Conservation (phyloP, 2,329 filamentous ascomycete species). For the Neofusicoccum parvum region DNA sequence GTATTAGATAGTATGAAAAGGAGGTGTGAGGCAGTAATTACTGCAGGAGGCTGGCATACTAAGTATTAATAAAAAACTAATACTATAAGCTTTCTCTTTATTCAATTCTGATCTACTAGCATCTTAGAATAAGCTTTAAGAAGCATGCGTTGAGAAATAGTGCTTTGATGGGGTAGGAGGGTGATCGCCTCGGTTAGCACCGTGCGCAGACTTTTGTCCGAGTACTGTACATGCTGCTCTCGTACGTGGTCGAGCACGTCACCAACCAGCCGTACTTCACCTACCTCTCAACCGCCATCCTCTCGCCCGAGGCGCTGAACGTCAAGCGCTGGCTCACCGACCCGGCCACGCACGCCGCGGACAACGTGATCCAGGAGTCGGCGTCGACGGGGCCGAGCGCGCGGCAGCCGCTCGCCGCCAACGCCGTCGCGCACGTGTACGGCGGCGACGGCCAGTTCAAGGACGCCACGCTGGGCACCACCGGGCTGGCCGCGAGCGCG, state of each 20-base stretch:
- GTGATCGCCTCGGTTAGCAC: no score
- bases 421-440: constrained; percentile 17
- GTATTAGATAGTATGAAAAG: background rate
- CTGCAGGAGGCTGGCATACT: background rate
- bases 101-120: background rate
- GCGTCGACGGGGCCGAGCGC: constrained; percentile 19
- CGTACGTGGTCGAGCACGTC: constrained; percentile 25
- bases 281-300: constrained; percentile 26
- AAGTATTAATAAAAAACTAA: background rate
- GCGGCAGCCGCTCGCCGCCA: constrained; percentile 10
- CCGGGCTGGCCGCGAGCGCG: constrained; percentile 27
- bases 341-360: constrained; percentile 17
- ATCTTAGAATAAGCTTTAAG: background rate
- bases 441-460: constrained; percentile 28
- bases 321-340: constrained; percentile 25
- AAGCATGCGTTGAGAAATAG: background rate
- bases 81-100: background rate
- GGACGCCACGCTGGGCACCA: constrained; percentile 26
- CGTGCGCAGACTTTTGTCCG: no score
- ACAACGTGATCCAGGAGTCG: constrained; percentile 25
- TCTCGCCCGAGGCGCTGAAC: constrained; percentile 21
- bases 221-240: constrained; percentile 24
- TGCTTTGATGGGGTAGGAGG: no score
- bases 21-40: background rate
- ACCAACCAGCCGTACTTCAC: constrained; percentile 25